phyloP scores from a whole-genome alignment of 768 basidiomycete genomes.

The Thelephora aurantiotincta region DNA sequence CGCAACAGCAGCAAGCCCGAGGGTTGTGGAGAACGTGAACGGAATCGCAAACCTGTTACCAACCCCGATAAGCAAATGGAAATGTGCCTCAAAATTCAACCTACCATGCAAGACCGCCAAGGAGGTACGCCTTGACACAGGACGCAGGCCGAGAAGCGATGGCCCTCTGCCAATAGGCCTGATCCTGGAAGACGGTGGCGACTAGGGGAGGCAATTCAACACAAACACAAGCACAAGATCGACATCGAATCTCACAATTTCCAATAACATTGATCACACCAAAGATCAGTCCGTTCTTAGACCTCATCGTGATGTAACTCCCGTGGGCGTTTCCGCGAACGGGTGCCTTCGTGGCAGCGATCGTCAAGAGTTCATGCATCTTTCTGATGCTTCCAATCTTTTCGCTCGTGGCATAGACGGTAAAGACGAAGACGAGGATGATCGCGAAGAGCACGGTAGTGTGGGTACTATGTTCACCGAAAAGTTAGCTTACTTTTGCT shows the following conservation, averaged over 20 bases:
- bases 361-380: slow-evolving; percentile 72
- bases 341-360: slow-evolving; percentile 38
- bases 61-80: neutral
- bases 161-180: slow-evolving; percentile 78
- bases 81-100: slow-evolving; percentile 6
- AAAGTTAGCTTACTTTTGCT: neutral
- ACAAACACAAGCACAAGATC: neutral
- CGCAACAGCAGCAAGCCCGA: slow-evolving; percentile 82
- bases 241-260: slow-evolving; percentile 42
- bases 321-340: slow-evolving; percentile 76
- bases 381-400: slow-evolving; percentile 66
- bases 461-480: slow-evolving; percentile 46
- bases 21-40: slow-evolving; percentile 73
- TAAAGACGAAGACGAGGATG: slow-evolving; percentile 64
- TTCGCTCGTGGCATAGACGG: slow-evolving; percentile 64
- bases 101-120: slow-evolving; percentile 81
- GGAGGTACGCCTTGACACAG: slow-evolving; percentile 83
- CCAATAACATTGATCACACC: slow-evolving; percentile 83
- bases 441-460: slow-evolving; percentile 79
- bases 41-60: slow-evolving; percentile 64
- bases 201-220: slow-evolving; percentile 22
- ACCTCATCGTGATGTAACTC: slow-evolving; percentile 52
- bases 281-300: slow-evolving; percentile 40
- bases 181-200: neutral
- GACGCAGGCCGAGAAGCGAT: slow-evolving; percentile 75